Evolutionary conservation across 164 flowering plant genomes (phyloP).

Genomic region (Sedum album): DNA sequence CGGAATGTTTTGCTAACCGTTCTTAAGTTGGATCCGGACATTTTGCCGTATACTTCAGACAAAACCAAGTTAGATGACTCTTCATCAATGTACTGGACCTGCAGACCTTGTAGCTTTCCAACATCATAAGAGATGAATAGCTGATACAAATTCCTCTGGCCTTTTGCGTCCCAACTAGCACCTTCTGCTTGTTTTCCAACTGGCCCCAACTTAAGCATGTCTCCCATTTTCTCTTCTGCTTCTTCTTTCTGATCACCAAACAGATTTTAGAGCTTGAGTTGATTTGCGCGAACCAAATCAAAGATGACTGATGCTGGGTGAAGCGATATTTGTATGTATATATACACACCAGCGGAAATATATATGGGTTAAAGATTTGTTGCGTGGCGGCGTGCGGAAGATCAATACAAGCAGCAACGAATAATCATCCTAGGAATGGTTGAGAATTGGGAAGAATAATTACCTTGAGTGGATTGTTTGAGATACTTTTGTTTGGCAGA

Average conservation of each 20-base stretch:
- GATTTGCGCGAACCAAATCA: no score
- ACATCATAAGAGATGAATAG: background rate
- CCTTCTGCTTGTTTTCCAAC: background rate
- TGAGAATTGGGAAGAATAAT: background rate
- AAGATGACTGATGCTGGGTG: background rate
- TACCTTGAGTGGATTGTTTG: background rate
- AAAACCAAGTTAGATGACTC: background rate
- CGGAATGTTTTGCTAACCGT: background rate
- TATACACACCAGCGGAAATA: background rate
- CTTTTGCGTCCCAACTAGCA: background rate
- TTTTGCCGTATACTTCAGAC: background rate
- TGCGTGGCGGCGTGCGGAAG: background rate
- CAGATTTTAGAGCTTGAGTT: background rate
- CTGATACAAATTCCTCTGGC: background rate
- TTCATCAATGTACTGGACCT: slow-evolving; percentile 1
- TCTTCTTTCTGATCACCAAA: background rate
- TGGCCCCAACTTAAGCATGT: slow-evolving; percentile 2
- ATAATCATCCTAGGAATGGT: background rate
- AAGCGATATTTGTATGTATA: background rate
- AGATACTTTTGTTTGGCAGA: background rate
- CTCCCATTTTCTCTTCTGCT: background rate
- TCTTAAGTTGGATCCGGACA: slow-evolving; percentile 3
- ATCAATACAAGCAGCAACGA: background rate
- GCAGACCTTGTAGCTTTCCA: background rate
- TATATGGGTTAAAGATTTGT: background rate